A percentile compares a stretch with the other conserved stretches of the same genome.
These are phyloP conservation scores for Phellopilus nigrolimitatus DNA, from an alignment of 1,284 basidiomycete genomes.

Conservation along the genomic window DNA sequence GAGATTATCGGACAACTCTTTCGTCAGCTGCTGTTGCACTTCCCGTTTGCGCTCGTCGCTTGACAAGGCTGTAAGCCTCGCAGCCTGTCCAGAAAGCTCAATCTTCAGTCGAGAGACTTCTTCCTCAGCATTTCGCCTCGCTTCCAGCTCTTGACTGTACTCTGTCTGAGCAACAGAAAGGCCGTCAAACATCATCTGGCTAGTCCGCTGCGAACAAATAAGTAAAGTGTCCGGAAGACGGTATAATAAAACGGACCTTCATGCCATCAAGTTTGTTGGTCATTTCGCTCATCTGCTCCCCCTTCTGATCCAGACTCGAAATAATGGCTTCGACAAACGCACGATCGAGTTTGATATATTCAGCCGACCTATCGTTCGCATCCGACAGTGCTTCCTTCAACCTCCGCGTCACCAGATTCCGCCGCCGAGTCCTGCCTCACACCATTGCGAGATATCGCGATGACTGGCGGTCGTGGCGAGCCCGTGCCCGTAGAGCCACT, in stretches of 20 bases:
- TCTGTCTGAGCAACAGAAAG: constrained; percentile 89
- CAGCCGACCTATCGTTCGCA: constrained; percentile 57
- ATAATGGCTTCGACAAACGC: constrained; percentile 73
- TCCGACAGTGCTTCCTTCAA: constrained; percentile 60
- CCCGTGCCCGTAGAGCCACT: not conserved
- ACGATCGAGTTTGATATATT: constrained; percentile 70
- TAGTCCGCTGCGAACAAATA: constrained; percentile 55
- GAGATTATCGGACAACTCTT: constrained; percentile 75
- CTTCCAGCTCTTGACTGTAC: constrained; percentile 86
- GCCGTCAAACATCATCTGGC: constrained; percentile 89
- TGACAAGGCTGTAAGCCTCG: constrained; percentile 76
- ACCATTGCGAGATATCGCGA: not conserved
- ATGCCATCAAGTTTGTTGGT: constrained; percentile 80
- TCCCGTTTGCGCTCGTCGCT: constrained; percentile 77
- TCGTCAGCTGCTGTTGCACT: constrained; percentile 71
- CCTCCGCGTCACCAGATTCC: constrained; percentile 44
- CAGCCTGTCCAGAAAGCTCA: constrained; percentile 86
- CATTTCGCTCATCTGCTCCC: constrained; percentile 60
- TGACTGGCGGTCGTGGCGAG: not conserved
- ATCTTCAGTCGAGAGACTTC: constrained; percentile 84
- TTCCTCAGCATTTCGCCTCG: constrained; percentile 85
- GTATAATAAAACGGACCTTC: constrained; percentile 53
- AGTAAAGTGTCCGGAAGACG: constrained; percentile 4
- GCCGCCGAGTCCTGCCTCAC: constrained; percentile 36
- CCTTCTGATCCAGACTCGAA: constrained; percentile 61